Evolutionary conservation across 2,329 filamentous ascomycete species (phyloP), one percentile per base, ranked within the genome.

Genomic region (Fusarium transvaalense): DNA sequence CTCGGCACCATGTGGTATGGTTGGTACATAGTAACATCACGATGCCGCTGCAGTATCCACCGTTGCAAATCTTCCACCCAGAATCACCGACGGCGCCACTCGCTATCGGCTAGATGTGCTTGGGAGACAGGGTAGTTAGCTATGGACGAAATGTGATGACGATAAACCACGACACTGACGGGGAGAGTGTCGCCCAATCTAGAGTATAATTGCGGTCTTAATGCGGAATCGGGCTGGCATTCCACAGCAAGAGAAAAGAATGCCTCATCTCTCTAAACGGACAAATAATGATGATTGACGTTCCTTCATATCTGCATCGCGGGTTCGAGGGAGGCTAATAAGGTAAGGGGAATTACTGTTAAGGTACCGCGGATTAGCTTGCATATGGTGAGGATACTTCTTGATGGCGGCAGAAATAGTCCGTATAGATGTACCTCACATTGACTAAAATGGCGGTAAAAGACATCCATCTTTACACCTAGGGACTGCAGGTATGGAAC

Each of bases 381-480:
- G 63, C 62, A 66, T 67, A 39, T 39, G 34, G 32, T 14, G n/a
- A 60, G 50, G 56, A 60, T 69, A 68, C 66, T 35, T 69, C 15
- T 50, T 48, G 51, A 42, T 56, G 23, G 25, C 25, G 47, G 61
- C 37, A 62, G 38, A 25, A 51, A 32, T n/a, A 48, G 41, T 32
- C 46, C 21, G 35, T 34, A 27, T 35, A 21, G 17, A 68, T 48
- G 66, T 69, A 69, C 57, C 48, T 39, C 34, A 19, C 27, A 48
- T 51, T 27, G 31, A 62, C 58, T 48, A 62, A 65, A 69, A 69
- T 63, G 58, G 66, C 66, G 66, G 56, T 69, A 69, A 66, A 66
- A 63, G 66, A 43, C 46, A 61, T 56, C 42, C 25, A n/a, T 39
- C 47, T 50, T 17, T 51, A 17, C 37, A 47, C 31, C 19, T 48